Conservation (phyloP, 352 stramenopile species). For the Phytopythium sindhum region DNA sequence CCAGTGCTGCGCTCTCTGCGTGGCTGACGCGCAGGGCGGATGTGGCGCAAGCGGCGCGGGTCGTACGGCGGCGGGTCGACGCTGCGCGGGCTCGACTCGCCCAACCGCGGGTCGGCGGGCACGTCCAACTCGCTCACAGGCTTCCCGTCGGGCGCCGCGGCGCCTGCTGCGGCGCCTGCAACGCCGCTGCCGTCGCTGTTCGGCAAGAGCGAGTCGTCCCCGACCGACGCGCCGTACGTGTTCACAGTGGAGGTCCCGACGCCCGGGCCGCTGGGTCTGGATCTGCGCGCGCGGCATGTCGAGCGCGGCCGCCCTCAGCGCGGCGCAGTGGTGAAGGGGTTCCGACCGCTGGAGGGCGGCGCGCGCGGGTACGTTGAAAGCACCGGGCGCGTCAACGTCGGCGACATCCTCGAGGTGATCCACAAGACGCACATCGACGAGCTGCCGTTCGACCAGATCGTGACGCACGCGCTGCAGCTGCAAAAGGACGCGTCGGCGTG, state of each 20-base stretch:
- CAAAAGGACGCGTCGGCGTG: conserved; percentile 65
- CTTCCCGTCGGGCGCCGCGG: conserved; percentile 25
- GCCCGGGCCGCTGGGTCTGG: conserved; percentile 61
- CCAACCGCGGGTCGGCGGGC: conserved; percentile 15
- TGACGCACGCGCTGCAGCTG: conserved; percentile 69
- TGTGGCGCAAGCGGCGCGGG: conserved; percentile 59
- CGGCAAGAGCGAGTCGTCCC: conserved; percentile 2
- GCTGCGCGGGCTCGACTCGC: conserved; percentile 21
- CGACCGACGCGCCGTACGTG: conserved; percentile 53
- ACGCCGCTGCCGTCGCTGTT: conserved; percentile 4
- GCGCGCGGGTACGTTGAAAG: conserved; percentile 66
- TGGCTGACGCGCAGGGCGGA: conserved; percentile 8
- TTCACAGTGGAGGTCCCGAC: conserved; percentile 76
- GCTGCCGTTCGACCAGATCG: conserved; percentile 82
- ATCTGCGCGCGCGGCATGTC: conserved; percentile 69
- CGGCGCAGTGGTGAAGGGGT: conserved; percentile 76
- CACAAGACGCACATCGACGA: conserved; percentile 77
- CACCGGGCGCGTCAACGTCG: conserved; percentile 68
- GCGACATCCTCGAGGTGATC: conserved; percentile 78
- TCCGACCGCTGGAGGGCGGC: conserved; percentile 51
- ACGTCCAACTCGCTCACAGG: conserved; percentile 34
- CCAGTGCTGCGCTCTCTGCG: background rate
- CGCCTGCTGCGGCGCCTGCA: background rate
- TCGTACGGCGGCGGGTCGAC: conserved; percentile 35
- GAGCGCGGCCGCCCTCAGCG: conserved; percentile 72